Conservation (phyloP, 768 basidiomycete species). For the Cystofilobasidium capitatum region DNA sequence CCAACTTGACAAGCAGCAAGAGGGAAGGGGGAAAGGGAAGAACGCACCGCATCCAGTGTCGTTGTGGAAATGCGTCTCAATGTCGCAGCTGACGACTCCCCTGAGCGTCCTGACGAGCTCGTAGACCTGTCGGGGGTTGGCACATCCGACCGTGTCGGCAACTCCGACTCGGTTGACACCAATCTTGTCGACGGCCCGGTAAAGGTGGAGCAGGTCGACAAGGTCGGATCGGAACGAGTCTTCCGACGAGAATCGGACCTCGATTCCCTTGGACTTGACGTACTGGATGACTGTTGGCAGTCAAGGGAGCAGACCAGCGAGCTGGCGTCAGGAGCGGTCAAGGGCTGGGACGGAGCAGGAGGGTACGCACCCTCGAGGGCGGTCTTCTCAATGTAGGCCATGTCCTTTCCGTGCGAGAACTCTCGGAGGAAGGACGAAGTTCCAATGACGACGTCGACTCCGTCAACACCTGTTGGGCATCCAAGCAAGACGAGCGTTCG, state of each 20-base stretch:
- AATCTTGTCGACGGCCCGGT: constrained; percentile 98
- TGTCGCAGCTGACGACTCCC: constrained; percentile 94
- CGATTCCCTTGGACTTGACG: constrained; percentile 99
- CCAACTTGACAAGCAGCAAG: not conserved
- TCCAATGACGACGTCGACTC: constrained; percentile 97
- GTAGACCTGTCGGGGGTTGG: constrained; percentile 96
- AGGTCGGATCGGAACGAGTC: constrained; percentile 99
- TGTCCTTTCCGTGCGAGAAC: constrained; percentile 99
- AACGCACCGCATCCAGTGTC: constrained; percentile 81
- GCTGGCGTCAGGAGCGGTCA: not conserved
- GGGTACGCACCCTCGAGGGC: constrained; percentile 24
- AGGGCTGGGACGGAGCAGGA: not conserved
- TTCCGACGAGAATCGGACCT: constrained; percentile 98
- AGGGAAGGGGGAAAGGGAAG: not conserved
- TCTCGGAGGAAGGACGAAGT: constrained; percentile 98
- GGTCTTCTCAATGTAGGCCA: constrained; percentile 92
- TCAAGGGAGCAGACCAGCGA: too few relatives aligned
- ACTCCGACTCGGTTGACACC: constrained; percentile 98
- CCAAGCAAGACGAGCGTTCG: not conserved
- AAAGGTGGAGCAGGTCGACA: constrained; percentile 95
- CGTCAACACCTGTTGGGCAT: constrained; percentile 69
- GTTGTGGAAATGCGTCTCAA: constrained; percentile 96
- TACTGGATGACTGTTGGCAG: constrained; percentile 69
- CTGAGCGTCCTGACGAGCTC: constrained; percentile 92
- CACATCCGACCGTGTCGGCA: constrained; percentile 97